Evolutionary conservation across 176 grass and related monocot genomes (phyloP), one percentile per base, ranked within the genome.

Genomic region (Guadua angustifolia): DNA sequence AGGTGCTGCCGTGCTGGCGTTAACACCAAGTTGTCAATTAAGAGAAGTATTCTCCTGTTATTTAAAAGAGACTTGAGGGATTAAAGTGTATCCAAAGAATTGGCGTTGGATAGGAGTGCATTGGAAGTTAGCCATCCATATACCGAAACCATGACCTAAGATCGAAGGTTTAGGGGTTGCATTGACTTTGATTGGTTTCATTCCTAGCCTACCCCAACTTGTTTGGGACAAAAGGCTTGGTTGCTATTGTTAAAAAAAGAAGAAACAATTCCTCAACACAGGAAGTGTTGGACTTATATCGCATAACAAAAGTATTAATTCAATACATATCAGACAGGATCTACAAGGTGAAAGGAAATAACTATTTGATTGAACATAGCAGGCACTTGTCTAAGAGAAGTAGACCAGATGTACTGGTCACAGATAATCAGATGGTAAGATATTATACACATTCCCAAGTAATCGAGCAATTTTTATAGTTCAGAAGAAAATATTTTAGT

Each of bases 341-440:
- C 32, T 62, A 62, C 22, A 0, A 38, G 63, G 16, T 35, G 15
- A 66, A 36, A 36, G 29, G 32, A 66, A 66, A 66, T 35, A 36
- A 32, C 6, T 59, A 66, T 66, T 66, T 36, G 15, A 7, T 36
- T 15, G 26, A 38, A 36, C 71, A 71, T 73, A 73, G 22, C 73
- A 8, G 29, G 73, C 33, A 57, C 18, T 75, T 40, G n/a, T 53
- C n/a, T n/a, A 80, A 80, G 61, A 67, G 77, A 35, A 26, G 32
- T 39, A n/a, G 11, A 29, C 62, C 35, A 53, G 29, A 66, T 67
- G 60, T 22, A 21, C 3, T 79, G 62, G 45, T 79, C 10, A n/a
- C 36, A 80, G 60, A 53, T 79, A 24, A 64, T 79, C 17, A 66
- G 62, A 80, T 50, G 7, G 24, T 79, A 44, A 66, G 59, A 49